phyloP scores from a whole-genome alignment of 352 stramenopile species.

The Globisporangium cystogenes region DNA sequence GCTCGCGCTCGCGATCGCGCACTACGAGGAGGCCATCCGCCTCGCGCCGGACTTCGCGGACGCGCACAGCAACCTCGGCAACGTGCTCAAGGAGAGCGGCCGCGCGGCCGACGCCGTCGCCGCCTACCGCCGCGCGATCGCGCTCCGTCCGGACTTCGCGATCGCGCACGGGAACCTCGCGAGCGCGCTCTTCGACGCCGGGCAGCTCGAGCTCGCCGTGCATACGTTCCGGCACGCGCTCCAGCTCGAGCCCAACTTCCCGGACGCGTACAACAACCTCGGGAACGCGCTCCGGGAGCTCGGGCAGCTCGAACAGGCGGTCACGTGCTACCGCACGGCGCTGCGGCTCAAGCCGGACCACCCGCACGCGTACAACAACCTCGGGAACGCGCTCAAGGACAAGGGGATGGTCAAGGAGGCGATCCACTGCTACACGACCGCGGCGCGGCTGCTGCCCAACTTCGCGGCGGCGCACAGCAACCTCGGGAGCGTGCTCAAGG shows the following conservation, averaged over 20 bases:
- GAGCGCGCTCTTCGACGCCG: constrained; percentile 87
- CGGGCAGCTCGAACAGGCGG: constrained; percentile 69
- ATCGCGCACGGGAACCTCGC: constrained; percentile 91
- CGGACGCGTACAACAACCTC: constrained; percentile 93
- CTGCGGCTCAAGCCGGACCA: constrained; percentile 90
- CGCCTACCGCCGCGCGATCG: constrained; percentile 83
- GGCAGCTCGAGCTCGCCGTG: constrained; percentile 81
- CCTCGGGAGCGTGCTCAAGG: constrained; percentile 92
- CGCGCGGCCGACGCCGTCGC: constrained; percentile 67
- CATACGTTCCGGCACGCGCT: constrained; percentile 89
- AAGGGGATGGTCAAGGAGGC: constrained; percentile 91
- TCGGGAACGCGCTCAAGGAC: constrained; percentile 91
- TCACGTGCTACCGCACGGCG: constrained; percentile 87
- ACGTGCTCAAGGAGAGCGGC: constrained; percentile 76
- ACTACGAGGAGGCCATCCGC: constrained; percentile 82
- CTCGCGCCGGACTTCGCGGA: constrained; percentile 83
- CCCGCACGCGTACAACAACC: constrained; percentile 92
- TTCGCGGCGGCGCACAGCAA: constrained; percentile 93
- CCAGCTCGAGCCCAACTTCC: constrained; percentile 90
- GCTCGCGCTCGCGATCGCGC: constrained; percentile 68
- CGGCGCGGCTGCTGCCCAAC: constrained; percentile 83
- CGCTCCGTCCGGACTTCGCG: constrained; percentile 86
- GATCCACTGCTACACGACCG: constrained; percentile 93
- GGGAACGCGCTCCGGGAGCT: constrained; percentile 89
- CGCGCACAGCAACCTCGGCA: constrained; percentile 83